Percentiles rank a stretch among this genome's conserved stretches.
Evolutionary conservation across 2,329 filamentous ascomycete species (phyloP).

Genomic region (Pseudonectria foliicola): DNA sequence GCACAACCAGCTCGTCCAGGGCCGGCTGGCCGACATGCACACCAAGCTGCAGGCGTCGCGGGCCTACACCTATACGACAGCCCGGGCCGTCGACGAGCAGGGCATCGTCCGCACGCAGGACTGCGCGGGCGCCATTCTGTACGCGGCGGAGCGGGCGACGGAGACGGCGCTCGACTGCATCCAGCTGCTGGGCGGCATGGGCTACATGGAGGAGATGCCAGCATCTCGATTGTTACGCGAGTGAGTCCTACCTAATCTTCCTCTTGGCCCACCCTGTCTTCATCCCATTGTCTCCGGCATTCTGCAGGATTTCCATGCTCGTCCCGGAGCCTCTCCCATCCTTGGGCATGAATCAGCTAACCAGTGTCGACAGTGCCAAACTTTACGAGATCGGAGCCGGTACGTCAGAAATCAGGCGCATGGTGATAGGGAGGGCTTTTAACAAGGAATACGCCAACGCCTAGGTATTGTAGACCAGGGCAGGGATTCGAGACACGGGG

Average conservation of each 20-base stretch:
- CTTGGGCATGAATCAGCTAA: constrained; percentile 21
- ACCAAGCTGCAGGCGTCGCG: constrained; percentile 78
- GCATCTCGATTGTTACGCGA: constrained; percentile 76
- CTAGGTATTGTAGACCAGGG: too few species aligned
- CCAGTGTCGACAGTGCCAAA: constrained; percentile 43
- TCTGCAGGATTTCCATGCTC: too few species aligned
- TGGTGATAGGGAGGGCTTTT: constrained; percentile 89
- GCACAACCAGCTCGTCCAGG: constrained; percentile 89
- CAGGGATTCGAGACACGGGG: too few species aligned
- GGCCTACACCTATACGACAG: constrained; percentile 84
- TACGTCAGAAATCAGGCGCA: constrained; percentile 85
- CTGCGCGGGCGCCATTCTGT: constrained; percentile 89
- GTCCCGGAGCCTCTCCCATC: background rate
- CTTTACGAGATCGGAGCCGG: constrained; percentile 96
- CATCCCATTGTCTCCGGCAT: too few species aligned
- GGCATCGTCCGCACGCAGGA: constrained; percentile 75
- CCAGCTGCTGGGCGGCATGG: constrained; percentile 90
- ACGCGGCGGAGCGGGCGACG: constrained; percentile 83
- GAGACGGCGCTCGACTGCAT: constrained; percentile 83
- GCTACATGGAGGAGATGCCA: constrained; percentile 92
- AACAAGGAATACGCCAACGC: constrained; percentile 68
- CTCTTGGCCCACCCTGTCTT: too few species aligned
- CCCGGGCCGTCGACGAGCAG: constrained; percentile 69
- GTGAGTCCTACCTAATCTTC: constrained; percentile 41
- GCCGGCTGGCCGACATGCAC: constrained; percentile 94